These are phyloP conservation scores for Tephrocybe sp. DNA, from an alignment of 768 basidiomycete genomes.

Conservation along the genomic window DNA sequence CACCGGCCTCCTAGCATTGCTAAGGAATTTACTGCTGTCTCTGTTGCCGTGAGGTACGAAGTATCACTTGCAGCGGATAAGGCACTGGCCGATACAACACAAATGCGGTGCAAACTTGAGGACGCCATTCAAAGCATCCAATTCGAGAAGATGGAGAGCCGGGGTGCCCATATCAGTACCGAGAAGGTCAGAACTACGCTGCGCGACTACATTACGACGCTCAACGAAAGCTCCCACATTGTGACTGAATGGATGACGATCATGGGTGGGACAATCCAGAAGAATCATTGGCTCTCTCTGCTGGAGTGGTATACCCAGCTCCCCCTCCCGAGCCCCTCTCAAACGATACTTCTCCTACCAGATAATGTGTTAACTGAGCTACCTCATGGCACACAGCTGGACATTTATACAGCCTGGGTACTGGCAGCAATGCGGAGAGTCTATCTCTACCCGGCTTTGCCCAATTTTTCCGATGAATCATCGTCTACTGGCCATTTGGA, in stretches of 20 bases:
- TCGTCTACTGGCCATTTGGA: background rate
- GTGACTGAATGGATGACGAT: background rate
- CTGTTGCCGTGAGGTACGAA: background rate
- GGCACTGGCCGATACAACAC: background rate
- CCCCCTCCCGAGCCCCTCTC: background rate
- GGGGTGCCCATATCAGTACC: background rate
- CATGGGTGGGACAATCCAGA: background rate
- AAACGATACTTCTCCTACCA: background rate
- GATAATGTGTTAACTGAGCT: background rate
- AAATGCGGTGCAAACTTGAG: background rate
- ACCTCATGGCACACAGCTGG: background rate
- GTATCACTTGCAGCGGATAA: background rate
- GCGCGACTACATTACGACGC: background rate
- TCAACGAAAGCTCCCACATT: background rate
- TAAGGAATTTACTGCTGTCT: background rate
- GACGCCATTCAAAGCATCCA: background rate
- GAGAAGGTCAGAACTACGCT: background rate
- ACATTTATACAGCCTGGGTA: background rate
- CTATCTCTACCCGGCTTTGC: conserved; percentile 2
- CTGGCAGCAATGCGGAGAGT: background rate
- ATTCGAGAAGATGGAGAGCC: background rate
- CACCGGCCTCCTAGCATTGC: background rate
- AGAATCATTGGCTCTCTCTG: conserved; percentile 4
- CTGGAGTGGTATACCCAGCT: conserved; percentile 5
- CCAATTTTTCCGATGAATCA: background rate